Conservation (phyloP, 805 yeast genomes). For the Kluyveromyces dobzhanskii region DNA sequence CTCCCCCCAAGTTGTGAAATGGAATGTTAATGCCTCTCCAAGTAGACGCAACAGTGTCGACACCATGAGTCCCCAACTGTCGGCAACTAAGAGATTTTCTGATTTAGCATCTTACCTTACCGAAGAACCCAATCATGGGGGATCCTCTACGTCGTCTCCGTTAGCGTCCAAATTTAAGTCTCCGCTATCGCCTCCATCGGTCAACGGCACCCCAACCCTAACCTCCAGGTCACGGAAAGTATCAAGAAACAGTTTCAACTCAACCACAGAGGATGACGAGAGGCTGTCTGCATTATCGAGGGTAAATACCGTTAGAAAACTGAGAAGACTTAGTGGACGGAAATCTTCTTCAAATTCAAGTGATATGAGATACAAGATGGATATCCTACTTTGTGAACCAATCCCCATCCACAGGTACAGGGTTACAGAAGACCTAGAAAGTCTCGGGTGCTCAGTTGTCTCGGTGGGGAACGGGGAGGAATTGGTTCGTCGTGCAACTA, state of each 20-base stretch:
- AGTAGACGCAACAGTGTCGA: slow-evolving; percentile 19
- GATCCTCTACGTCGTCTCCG: slow-evolving; percentile 5
- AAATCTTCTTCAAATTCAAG: slow-evolving; percentile 16
- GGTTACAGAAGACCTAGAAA: slow-evolving; percentile 52
- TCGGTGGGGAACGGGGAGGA: slow-evolving; percentile 76
- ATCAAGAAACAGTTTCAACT: slow-evolving; percentile 16
- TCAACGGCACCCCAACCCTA: slow-evolving; percentile 37
- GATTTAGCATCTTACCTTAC: not conserved
- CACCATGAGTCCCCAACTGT: slow-evolving; percentile 4
- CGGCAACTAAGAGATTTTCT: slow-evolving; percentile 1
- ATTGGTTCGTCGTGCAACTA: slow-evolving; percentile 69
- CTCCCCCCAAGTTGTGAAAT: slow-evolving; percentile 14
- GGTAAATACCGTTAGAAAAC: slow-evolving; percentile 18
- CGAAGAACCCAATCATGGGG: not conserved
- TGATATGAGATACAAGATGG: slow-evolving; percentile 33
- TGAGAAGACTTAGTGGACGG: slow-evolving; percentile 24
- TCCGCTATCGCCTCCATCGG: slow-evolving; percentile 21
- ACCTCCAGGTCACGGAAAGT: slow-evolving; percentile 23
- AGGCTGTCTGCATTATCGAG: slow-evolving; percentile 22
- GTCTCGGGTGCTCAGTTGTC: slow-evolving; percentile 72
- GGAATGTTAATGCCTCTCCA: slow-evolving; percentile 20
- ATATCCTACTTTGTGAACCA: slow-evolving; percentile 77
- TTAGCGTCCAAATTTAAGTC: slow-evolving; percentile 19
- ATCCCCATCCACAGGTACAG: slow-evolving; percentile 74
- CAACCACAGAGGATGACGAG: slow-evolving; percentile 17